Conservation (phyloP, 2,329 filamentous ascomycete species). For the Ophiostoma ulmi region DNA sequence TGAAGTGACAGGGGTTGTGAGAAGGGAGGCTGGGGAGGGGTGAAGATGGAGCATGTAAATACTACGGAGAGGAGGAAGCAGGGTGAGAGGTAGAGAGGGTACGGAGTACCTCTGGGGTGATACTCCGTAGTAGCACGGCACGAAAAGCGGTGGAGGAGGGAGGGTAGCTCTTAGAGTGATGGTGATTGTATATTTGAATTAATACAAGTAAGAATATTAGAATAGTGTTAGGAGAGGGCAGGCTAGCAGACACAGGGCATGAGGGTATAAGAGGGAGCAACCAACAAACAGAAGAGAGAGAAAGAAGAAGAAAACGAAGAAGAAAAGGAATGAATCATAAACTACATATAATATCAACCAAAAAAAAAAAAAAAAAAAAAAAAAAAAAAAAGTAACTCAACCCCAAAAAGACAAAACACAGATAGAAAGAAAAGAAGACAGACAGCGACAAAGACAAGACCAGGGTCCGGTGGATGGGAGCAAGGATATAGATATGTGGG, state of each 20-base stretch:
- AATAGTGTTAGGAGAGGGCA: neutral
- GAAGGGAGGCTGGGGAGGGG: conserved; percentile 24
- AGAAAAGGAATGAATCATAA: neutral
- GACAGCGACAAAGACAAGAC: conserved; percentile 23
- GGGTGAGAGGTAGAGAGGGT: neutral
- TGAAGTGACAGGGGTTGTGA: conserved; percentile 17
- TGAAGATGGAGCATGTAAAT: conserved; percentile 16
- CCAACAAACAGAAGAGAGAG: neutral
- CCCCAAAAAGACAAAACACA: neutral
- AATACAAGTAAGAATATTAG: neutral
- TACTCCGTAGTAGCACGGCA: conserved; percentile 17
- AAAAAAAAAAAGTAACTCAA: too few relatives aligned
- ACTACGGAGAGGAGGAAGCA: conserved; percentile 1
- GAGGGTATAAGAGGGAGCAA: neutral
- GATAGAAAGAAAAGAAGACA: neutral
- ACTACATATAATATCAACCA: neutral
- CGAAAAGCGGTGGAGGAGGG: conserved; percentile 19
- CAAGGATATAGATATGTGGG: conserved; percentile 19
- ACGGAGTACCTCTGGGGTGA: conserved; percentile 14
- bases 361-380: too few relatives aligned
- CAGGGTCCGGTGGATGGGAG: conserved; percentile 20
- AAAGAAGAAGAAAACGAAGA: neutral
- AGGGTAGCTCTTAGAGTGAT: neutral
- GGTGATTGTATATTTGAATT: neutral
- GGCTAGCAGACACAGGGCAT: neutral